Evolutionary conservation across 192 early-diverging fungal species (phyloP).

Genomic region (Backusella sp.): DNA sequence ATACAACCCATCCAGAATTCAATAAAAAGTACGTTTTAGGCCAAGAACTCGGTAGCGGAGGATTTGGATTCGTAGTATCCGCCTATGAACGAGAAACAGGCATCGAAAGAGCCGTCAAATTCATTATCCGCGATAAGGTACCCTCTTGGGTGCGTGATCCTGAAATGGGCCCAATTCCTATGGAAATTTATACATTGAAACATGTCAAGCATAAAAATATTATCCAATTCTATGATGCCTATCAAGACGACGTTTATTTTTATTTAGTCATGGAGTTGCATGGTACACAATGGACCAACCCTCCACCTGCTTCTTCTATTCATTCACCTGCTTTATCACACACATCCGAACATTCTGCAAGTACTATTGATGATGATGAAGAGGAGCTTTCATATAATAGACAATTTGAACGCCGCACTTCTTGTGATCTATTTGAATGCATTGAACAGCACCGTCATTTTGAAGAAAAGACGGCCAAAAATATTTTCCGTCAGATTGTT

Average conservation of each 20-base stretch:
- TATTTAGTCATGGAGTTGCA: conserved; percentile 61
- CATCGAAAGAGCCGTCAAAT: conserved; percentile 71
- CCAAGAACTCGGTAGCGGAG: conserved; percentile 63
- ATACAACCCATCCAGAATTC: conserved; percentile 1
- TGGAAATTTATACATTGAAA: conserved; percentile 54
- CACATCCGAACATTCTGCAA: conserved; percentile 15
- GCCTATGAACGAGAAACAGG: conserved; percentile 49
- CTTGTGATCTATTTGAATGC: conserved; percentile 75
- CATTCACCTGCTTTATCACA: conserved; percentile 26
- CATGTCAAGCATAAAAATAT: conserved; percentile 62
- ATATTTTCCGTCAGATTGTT: conserved; percentile 71
- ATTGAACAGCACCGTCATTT: conserved; percentile 68
- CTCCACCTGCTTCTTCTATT: conserved; percentile 2
- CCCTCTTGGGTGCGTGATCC: conserved; percentile 50
- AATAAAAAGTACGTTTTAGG: conserved; percentile 5
- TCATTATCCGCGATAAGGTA: conserved; percentile 60
- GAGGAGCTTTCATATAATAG: not conserved
- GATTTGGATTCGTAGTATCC: conserved; percentile 67
- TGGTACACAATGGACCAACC: conserved; percentile 47
- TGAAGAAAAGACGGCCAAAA: conserved; percentile 57
- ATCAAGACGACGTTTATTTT: conserved; percentile 45
- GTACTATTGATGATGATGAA: conserved; percentile 20
- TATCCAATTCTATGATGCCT: conserved; percentile 55
- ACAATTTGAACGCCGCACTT: conserved; percentile 49
- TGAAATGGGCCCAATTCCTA: conserved; percentile 45